phyloP scores from a whole-genome alignment of 208 protist genomes.

The Wallacemonas sp. region DNA sequence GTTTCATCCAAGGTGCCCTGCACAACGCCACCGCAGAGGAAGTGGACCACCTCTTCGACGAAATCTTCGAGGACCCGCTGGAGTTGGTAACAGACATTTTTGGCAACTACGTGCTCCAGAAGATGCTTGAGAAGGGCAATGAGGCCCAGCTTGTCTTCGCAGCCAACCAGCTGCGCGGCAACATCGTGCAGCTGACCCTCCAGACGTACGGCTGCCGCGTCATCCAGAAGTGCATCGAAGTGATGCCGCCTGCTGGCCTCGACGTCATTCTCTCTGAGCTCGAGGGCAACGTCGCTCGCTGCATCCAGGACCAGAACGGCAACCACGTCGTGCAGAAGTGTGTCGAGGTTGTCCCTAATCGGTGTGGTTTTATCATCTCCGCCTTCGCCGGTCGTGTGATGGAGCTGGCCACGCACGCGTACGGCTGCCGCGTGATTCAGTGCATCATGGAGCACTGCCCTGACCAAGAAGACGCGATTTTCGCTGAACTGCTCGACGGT shows the following conservation, averaged over 20 bases:
- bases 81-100: constrained; percentile 97
- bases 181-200: constrained; percentile 94
- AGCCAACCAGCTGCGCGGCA: constrained; percentile 76
- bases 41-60: constrained; percentile 89
- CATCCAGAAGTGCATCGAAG: constrained; percentile 97
- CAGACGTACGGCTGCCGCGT: constrained; percentile 98
- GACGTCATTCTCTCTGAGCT: constrained; percentile 93
- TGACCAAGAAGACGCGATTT: constrained; percentile 87
- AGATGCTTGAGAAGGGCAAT: constrained; percentile 96
- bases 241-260: constrained; percentile 81
- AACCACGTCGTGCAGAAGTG: constrained; percentile 99
- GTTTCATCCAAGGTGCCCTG: constrained; percentile 97
- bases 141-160: constrained; percentile 77
- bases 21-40: constrained; percentile 83
- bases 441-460: constrained; percentile 96
- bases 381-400: constrained; percentile 93
- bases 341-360: constrained; percentile 95
- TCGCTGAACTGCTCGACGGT: constrained; percentile 92
- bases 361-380: constrained; percentile 96
- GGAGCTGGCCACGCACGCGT: constrained; percentile 97
- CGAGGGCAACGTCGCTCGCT: constrained; percentile 94
- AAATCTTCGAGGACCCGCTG: constrained; percentile 90
- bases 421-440: constrained; percentile 99
- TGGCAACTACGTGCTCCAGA: constrained; percentile 99
- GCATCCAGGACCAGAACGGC: constrained; percentile 99